A percentile compares a stretch with the other conserved stretches of the same genome.
phyloP scores from a whole-genome alignment of 805 yeast species.

The Pichia nakasei region DNA sequence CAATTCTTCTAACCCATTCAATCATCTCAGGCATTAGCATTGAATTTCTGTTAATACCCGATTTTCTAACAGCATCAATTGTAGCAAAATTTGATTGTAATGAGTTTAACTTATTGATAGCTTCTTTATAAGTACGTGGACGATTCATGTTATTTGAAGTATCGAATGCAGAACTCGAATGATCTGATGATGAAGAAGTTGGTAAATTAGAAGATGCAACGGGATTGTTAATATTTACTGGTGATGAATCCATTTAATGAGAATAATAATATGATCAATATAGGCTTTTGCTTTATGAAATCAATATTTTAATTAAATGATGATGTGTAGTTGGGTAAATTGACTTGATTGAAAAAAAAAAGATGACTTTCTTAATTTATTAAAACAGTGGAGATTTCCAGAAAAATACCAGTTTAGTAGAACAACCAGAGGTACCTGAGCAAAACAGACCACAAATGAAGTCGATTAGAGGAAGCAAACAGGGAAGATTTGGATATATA shows the following conservation, averaged over 20 bases:
- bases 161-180: not conserved
- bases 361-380: no score
- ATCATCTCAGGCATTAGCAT: constrained; percentile 77
- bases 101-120: constrained; percentile 74
- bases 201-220: not conserved
- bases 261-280: no score
- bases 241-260: not conserved
- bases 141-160: constrained; percentile 16
- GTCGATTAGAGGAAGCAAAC: no score
- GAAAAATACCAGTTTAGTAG: no score
- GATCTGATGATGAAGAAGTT: not conserved
- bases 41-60: constrained; percentile 55
- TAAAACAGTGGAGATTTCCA: no score
- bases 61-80: constrained; percentile 68
- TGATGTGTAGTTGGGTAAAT: no score
- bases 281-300: no score
- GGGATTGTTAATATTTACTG: not conserved
- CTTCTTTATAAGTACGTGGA: constrained; percentile 43
- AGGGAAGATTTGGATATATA: no score
- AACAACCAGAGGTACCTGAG: no score
- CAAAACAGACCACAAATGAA: no score
- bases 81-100: constrained; percentile 88
- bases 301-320: no score
- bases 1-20: constrained; percentile 68
- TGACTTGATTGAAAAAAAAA: no score